A percentile compares a stretch with the other conserved stretches of the same genome.
Conservation (phyloP, 176 grass and related monocot species). For the Musa beccarii region DNA sequence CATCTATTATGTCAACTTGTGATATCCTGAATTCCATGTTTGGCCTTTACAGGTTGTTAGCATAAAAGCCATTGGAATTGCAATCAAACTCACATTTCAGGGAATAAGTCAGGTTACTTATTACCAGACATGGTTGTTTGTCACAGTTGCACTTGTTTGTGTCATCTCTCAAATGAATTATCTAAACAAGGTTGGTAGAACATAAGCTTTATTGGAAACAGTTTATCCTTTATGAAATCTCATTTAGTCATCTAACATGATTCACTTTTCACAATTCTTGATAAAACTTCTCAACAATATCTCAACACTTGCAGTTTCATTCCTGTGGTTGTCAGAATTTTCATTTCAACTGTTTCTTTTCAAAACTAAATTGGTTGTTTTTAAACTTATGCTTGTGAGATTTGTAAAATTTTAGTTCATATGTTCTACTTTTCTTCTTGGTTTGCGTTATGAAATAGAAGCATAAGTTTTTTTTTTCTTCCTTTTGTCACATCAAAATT, state of each 20-base stretch:
- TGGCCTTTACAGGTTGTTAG: constrained; percentile 60
- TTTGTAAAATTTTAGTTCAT: too few species aligned
- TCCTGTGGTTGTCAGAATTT: background rate
- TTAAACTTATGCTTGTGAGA: too few species aligned
- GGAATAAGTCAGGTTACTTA: constrained; percentile 74
- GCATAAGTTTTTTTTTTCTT: too few species aligned
- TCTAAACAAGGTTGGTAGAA: constrained; percentile 68
- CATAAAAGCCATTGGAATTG: constrained; percentile 91
- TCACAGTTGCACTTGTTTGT: constrained; percentile 58
- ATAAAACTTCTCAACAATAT: background rate
- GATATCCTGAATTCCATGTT: background rate
- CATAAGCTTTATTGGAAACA: background rate
- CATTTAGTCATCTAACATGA: background rate
- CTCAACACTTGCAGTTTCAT: background rate
- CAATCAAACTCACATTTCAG: constrained; percentile 82
- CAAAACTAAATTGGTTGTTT: too few species aligned
- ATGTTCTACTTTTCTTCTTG: too few species aligned
- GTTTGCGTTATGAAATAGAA: too few species aligned
- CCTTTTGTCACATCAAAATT: too few species aligned
- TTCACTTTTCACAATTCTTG: background rate
- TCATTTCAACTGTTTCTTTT: too few species aligned
- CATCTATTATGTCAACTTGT: background rate
- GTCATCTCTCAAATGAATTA: constrained; percentile 92
- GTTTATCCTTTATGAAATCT: constrained; percentile 16
- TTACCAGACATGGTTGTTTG: constrained; percentile 86